Conservation (phyloP, 1,284 basidiomycete genomes). For the Coriolopsis trogii region DNA sequence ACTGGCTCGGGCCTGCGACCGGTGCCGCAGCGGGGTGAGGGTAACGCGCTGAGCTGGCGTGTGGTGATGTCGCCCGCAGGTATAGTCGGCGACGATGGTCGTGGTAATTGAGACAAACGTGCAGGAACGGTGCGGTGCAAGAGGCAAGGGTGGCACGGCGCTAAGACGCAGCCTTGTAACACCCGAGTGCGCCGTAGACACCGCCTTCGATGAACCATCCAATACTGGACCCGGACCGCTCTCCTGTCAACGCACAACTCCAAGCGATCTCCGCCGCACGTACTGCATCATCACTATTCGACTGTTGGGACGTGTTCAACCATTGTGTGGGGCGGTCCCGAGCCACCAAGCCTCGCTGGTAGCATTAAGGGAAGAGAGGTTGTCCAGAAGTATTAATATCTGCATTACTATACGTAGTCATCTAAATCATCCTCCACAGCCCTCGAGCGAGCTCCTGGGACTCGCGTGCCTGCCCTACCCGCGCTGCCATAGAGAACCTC, state of each 20-base stretch:
- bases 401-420: conserved; percentile 30
- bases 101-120: conserved; percentile 17
- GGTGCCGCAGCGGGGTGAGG: conserved; percentile 13
- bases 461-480: conserved; percentile 42
- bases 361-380: not conserved
- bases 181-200: conserved; percentile 13
- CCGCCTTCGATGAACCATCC: too few species aligned
- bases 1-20: conserved; percentile 9
- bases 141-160: conserved; percentile 10
- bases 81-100: conserved; percentile 10
- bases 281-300: too few species aligned
- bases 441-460: conserved; percentile 29
- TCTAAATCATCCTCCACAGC: conserved; percentile 28
- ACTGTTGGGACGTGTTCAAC: too few species aligned
- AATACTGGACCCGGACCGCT: too few species aligned
- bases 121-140: conserved; percentile 25
- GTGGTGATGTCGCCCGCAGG: too few species aligned
- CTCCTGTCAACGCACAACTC: too few species aligned
- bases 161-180: conserved; percentile 4
- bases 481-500: conserved; percentile 73
- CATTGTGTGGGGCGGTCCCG: too few species aligned
- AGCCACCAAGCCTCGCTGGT: too few species aligned
- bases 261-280: too few species aligned
- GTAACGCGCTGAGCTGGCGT: conserved; percentile 21
- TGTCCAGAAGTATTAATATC: conserved; percentile 18